Conservation (phyloP, 345 rosid species). For the Gossypium sturtianum region DNA sequence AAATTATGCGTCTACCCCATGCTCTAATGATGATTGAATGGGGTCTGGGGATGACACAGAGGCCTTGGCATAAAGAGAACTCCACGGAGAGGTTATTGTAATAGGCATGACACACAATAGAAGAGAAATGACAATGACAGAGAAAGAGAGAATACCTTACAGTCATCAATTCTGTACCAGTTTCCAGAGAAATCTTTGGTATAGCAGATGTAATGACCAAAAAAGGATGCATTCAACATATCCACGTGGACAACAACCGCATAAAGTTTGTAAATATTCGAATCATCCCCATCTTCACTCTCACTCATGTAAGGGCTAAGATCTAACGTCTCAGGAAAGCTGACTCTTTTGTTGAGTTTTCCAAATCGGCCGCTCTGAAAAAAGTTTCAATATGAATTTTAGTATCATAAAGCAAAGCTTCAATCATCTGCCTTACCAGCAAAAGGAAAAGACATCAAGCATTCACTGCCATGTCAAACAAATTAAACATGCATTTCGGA, state of each 20-base stretch:
- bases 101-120: not conserved
- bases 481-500: not conserved
- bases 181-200: constrained; percentile 72
- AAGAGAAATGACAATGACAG: not conserved
- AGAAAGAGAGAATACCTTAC: constrained; percentile 49
- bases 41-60: not conserved
- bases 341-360: constrained; percentile 88
- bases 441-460: not conserved
- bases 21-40: not conserved
- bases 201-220: constrained; percentile 94
- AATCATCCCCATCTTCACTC: constrained; percentile 68
- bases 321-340: constrained; percentile 77
- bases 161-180: constrained; percentile 87
- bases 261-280: constrained; percentile 71
- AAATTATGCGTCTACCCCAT: not conserved
- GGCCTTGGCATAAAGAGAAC: not conserved
- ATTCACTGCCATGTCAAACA: not conserved
- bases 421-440: not conserved
- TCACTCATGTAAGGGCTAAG: constrained; percentile 83
- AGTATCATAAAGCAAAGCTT: constrained; percentile 5
- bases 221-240: constrained; percentile 94
- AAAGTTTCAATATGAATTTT: constrained; percentile 14
- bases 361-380: constrained; percentile 95
- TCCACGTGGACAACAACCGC: constrained; percentile 97
- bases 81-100: not conserved